Evolutionary conservation across 176 grass and related monocot genomes (phyloP).

Genomic region (Oryza punctata): DNA sequence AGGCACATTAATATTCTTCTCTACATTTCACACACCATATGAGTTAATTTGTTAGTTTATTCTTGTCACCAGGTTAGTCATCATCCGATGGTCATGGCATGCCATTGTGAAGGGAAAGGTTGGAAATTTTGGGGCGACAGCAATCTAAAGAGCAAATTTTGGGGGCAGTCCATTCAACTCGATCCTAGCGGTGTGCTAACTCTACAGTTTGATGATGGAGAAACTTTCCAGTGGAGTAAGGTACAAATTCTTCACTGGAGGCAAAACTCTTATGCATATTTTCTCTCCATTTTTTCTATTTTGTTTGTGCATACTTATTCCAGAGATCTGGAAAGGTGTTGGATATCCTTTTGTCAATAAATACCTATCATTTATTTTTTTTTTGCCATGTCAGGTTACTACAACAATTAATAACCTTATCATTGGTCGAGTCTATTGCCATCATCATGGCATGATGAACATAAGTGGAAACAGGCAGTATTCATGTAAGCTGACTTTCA

Average conservation of each 20-base stretch:
- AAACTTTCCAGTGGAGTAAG: conserved; percentile 94
- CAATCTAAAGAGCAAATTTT: conserved; percentile 87
- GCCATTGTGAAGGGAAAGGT: conserved; percentile 88
- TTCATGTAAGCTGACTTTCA: conserved; percentile 85
- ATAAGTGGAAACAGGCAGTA: conserved; percentile 66
- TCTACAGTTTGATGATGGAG: conserved; percentile 93
- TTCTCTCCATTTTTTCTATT: not conserved
- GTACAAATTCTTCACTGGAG: conserved; percentile 41
- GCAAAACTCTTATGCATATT: not conserved
- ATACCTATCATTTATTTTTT: conserved; percentile 1
- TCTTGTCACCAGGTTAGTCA: conserved; percentile 79
- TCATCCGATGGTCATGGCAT: conserved; percentile 90
- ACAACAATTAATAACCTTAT: conserved; percentile 91
- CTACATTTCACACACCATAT: not conserved
- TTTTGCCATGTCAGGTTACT: conserved; percentile 64
- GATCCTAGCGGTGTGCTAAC: conserved; percentile 77
- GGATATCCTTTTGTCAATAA: conserved; percentile 16
- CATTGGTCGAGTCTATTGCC: conserved; percentile 76
- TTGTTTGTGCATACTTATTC: not conserved
- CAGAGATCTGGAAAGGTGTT: conserved; percentile 11
- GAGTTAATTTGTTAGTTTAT: conserved; percentile 37
- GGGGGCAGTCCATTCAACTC: conserved; percentile 86
- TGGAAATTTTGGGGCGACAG: conserved; percentile 94
- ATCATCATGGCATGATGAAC: conserved; percentile 90
- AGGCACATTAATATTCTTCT: conserved; percentile 5